phyloP scores from a whole-genome alignment of 106 monocot species.

The Apostasia shenzhenica region DNA sequence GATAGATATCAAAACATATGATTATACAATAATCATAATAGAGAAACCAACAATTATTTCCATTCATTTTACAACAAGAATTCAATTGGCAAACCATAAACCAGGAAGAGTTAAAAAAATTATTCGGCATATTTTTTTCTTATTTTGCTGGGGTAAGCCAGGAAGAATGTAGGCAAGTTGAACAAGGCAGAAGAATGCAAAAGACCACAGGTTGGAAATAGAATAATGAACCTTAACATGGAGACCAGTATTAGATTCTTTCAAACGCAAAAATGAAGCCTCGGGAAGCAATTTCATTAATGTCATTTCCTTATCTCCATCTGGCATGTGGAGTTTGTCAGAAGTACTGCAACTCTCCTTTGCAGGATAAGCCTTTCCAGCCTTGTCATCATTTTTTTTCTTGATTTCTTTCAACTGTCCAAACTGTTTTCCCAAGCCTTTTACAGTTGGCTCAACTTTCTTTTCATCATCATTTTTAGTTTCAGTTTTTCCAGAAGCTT shows the following conservation, averaged over 20 bases:
- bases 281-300: slow-evolving; percentile 67
- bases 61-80: too few relatives aligned
- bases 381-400: slow-evolving; percentile 63
- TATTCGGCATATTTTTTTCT: background rate
- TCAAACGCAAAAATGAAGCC: slow-evolving; percentile 59
- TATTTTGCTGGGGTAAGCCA: background rate
- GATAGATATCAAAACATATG: too few relatives aligned
- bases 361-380: slow-evolving; percentile 17
- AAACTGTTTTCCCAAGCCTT: slow-evolving; percentile 86
- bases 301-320: slow-evolving; percentile 34
- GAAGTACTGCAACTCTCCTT: slow-evolving; percentile 29
- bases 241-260: slow-evolving; percentile 81
- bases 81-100: too few relatives aligned
- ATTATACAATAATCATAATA: too few relatives aligned
- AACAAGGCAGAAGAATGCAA: background rate
- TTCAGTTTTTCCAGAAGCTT: slow-evolving; percentile 44
- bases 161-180: background rate
- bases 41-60: too few relatives aligned
- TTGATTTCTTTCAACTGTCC: slow-evolving; percentile 81
- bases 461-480: slow-evolving; percentile 53
- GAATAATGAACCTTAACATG: slow-evolving; percentile 66
- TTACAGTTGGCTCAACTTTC: slow-evolving; percentile 61
- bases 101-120: too few relatives aligned
- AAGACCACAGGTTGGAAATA: slow-evolving; percentile 1
- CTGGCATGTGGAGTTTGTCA: slow-evolving; percentile 5